These are phyloP conservation scores for Boletus reticulatus DNA, from an alignment of 768 basidiomycete genomes.

Conservation along the genomic window DNA sequence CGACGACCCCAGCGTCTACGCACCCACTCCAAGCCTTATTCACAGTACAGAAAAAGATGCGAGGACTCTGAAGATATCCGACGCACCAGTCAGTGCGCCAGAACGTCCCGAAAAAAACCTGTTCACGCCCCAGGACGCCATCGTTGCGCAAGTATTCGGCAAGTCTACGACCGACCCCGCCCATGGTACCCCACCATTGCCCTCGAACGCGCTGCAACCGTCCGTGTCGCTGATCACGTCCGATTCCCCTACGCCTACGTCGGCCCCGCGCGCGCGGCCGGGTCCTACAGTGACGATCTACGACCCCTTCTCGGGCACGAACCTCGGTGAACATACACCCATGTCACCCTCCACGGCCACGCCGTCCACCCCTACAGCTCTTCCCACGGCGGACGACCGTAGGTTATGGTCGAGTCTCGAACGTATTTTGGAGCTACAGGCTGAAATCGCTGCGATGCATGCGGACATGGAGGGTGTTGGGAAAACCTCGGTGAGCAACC, in stretches of 20 bases:
- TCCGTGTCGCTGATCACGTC: slow-evolving; percentile 13
- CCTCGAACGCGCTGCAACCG: slow-evolving; percentile 6
- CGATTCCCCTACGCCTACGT: slow-evolving; percentile 14
- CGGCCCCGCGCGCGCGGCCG: background rate
- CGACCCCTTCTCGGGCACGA: slow-evolving; percentile 34
- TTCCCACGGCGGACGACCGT: slow-evolving; percentile 35
- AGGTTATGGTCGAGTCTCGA: slow-evolving; percentile 68
- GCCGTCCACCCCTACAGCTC: background rate
- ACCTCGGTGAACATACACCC: slow-evolving; percentile 20
- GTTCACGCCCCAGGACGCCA: slow-evolving; percentile 60
- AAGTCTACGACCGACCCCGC: slow-evolving; percentile 3
- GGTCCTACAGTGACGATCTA: slow-evolving; percentile 23
- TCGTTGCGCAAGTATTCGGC: slow-evolving; percentile 45
- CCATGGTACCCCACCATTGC: background rate
- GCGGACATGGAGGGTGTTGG: slow-evolving; percentile 68
- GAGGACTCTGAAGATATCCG: slow-evolving; percentile 8
- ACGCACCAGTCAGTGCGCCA: background rate
- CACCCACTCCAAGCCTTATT: slow-evolving; percentile 16
- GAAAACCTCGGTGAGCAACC: slow-evolving; percentile 2
- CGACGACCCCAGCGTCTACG: slow-evolving; percentile 26
- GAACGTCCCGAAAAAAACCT: slow-evolving; percentile 2
- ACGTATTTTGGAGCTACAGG: slow-evolving; percentile 68
- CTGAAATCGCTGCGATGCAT: slow-evolving; percentile 70
- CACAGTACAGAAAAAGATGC: slow-evolving; percentile 12
- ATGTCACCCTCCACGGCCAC: slow-evolving; percentile 3